Percentiles rank a stretch among this genome's conserved stretches.
phyloP scores from a whole-genome alignment of 257 asterid genomes.

The Ajuga chamaepitys region DNA sequence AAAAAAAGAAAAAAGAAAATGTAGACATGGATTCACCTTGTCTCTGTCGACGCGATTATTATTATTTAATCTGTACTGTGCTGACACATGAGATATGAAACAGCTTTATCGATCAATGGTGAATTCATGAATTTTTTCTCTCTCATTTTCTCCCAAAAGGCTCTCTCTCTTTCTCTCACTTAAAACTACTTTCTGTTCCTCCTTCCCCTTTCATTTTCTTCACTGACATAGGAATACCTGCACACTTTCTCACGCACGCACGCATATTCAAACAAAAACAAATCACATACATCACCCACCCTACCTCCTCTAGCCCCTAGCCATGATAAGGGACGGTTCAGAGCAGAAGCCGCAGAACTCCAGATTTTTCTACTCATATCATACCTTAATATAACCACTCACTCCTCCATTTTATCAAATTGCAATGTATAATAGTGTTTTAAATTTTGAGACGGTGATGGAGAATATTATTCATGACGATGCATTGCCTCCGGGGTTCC shows the following conservation, averaged over 20 bases:
- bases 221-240: conserved; percentile 86
- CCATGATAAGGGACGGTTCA: conserved; percentile 29
- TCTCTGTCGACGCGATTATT: conserved; percentile 55
- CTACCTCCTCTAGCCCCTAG: conserved; percentile 18
- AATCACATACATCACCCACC: conserved; percentile 29
- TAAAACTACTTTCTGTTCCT: conserved; percentile 66
- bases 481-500: conserved; percentile 68
- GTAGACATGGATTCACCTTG: conserved; percentile 44
- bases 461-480: conserved; percentile 41
- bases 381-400: conserved; percentile 25
- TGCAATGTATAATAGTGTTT: no score
- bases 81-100: conserved; percentile 56
- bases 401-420: no score
- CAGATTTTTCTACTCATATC: conserved; percentile 26
- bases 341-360: conserved; percentile 31
- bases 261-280: conserved; percentile 53
- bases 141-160: conserved; percentile 10
- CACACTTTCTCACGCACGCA: conserved; percentile 90
- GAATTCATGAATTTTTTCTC: conserved; percentile 22
- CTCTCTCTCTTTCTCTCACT: conserved; percentile 6
- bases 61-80: conserved; percentile 55
- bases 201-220: conserved; percentile 40
- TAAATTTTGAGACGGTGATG: conserved; percentile 21
- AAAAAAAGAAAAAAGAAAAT: neutral
- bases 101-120: conserved; percentile 82